Evolutionary conservation across 257 asterid genomes (phyloP).

Genomic region (Capsicum chinense): DNA sequence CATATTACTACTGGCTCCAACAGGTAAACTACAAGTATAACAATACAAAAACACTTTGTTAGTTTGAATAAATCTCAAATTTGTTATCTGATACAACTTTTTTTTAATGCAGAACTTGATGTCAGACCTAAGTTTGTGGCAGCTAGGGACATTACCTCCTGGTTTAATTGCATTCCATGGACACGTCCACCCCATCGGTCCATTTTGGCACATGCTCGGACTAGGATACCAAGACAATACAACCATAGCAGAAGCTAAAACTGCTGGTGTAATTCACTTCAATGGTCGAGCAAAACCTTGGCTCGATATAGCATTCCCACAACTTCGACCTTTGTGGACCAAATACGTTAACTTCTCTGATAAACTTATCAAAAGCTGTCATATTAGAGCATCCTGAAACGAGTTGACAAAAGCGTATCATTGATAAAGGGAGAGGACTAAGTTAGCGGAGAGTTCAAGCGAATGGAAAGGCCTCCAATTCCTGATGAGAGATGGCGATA

Average conservation of each 20-base stretch:
- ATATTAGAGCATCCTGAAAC: slow-evolving; percentile 68
- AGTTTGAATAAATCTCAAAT: background rate
- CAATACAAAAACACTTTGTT: background rate
- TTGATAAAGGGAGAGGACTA: slow-evolving; percentile 45
- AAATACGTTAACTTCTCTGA: slow-evolving; percentile 78
- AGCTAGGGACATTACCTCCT: slow-evolving; percentile 93
- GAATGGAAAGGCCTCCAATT: slow-evolving; percentile 34
- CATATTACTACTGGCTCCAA: slow-evolving; percentile 83
- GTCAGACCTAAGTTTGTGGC: slow-evolving; percentile 96
- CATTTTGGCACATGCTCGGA: slow-evolving; percentile 97
- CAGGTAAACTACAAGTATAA: slow-evolving; percentile 52
- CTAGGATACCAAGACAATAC: slow-evolving; percentile 93
- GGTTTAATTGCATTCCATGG: slow-evolving; percentile 92
- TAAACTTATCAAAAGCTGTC: slow-evolving; percentile 79
- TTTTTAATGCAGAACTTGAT: slow-evolving; percentile 68
- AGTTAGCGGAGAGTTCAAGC: slow-evolving; percentile 40
- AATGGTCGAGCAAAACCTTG: slow-evolving; percentile 99
- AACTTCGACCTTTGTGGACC: slow-evolving; percentile 78
- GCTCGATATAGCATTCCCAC: slow-evolving; percentile 95
- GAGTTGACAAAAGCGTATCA: slow-evolving; percentile 28
- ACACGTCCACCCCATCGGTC: slow-evolving; percentile 70
- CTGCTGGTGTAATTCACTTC: slow-evolving; percentile 86
- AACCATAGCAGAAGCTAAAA: slow-evolving; percentile 63
- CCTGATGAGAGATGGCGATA: slow-evolving; percentile 38
- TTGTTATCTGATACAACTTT: background rate